These are phyloP conservation scores for Solanum lycopersicoides DNA, from an alignment of 257 asterid genomes.

Conservation along the genomic window DNA sequence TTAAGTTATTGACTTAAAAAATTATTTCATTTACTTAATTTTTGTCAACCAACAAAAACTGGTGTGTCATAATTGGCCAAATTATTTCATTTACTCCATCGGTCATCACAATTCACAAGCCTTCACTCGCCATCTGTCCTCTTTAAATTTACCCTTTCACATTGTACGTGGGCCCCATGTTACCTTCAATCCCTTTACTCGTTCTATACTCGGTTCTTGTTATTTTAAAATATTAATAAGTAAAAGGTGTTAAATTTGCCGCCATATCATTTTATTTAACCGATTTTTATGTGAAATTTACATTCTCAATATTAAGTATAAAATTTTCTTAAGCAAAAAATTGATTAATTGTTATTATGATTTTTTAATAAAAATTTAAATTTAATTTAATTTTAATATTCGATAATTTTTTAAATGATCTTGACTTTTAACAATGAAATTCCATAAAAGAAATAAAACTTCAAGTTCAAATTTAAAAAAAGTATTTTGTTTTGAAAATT, in stretches of 20 bases:
- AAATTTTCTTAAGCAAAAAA: not conserved
- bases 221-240: not conserved
- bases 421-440: not conserved
- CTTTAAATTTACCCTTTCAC: not conserved
- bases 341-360: not conserved
- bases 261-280: too few species aligned
- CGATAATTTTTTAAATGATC: too few species aligned
- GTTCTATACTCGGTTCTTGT: not conserved
- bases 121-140: not conserved
- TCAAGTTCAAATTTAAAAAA: not conserved
- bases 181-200: not conserved
- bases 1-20: not conserved
- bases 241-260: not conserved
- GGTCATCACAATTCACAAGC: not conserved
- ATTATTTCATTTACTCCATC: not conserved
- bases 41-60: not conserved
- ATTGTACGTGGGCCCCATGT: slow-evolving; percentile 40
- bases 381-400: not conserved
- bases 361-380: not conserved
- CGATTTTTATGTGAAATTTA: too few species aligned
- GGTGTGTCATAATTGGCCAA: not conserved
- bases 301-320: too few species aligned
- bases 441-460: not conserved
- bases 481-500: not conserved
- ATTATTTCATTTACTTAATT: not conserved